Percentiles rank a stretch among this genome's conserved stretches.
phyloP scores from a whole-genome alignment of 108 stramenopile species.

The Skeletonema costatum region DNA sequence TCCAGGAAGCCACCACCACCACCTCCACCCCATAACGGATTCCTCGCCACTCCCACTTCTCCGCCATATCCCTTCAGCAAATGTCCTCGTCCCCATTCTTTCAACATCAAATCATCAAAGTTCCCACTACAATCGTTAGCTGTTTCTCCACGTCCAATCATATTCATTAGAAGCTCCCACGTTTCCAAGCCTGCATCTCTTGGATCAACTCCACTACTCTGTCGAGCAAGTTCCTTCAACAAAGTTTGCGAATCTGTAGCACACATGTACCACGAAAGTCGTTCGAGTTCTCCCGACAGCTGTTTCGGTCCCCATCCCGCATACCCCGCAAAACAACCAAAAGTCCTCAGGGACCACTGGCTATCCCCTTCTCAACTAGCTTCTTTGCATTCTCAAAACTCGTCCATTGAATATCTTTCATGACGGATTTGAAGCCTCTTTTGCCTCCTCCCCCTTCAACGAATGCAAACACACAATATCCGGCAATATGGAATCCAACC shows the following conservation, averaged over 20 bases:
- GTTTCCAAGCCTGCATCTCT: constrained; percentile 68
- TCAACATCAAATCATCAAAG: constrained; percentile 84
- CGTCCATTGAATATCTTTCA: constrained; percentile 90
- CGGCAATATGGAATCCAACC: constrained; percentile 60
- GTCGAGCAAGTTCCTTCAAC: constrained; percentile 64
- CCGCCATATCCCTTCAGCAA: constrained; percentile 44
- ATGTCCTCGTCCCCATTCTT: constrained; percentile 76
- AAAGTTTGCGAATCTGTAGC: constrained; percentile 76
- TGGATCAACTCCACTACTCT: constrained; percentile 49
- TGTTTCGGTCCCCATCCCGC: constrained; percentile 63
- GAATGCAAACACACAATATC: constrained; percentile 85
- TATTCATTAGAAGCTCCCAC: constrained; percentile 73
- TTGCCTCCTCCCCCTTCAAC: constrained; percentile 53
- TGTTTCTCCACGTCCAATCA: constrained; percentile 63
- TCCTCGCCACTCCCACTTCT: constrained; percentile 19
- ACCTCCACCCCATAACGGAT: constrained; percentile 17
- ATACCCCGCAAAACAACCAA: constrained; percentile 69
- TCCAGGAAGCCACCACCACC: constrained; percentile 11
- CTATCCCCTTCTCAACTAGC: constrained; percentile 52
- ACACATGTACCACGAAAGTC: constrained; percentile 86
- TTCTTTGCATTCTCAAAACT: constrained; percentile 82
- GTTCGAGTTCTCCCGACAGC: constrained; percentile 74
- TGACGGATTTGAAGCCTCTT: constrained; percentile 62
- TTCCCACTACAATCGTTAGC: constrained; percentile 45
- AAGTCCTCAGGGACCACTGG: constrained; percentile 58